Conservation (phyloP, 2,329 filamentous ascomycete species). For the Pochonia chlamydosporia region DNA sequence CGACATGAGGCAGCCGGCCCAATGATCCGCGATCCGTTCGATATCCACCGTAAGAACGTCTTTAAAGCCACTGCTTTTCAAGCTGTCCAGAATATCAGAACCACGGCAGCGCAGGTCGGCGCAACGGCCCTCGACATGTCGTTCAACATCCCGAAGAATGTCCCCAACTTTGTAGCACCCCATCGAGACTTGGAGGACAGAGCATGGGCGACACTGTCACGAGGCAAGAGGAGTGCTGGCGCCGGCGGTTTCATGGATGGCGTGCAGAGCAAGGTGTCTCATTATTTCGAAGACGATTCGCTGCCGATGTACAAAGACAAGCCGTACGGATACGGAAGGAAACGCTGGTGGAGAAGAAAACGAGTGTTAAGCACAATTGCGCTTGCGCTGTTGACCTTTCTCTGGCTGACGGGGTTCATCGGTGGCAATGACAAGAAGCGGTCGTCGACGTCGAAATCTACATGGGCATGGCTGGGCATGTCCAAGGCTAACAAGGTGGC, state of each 20-base stretch:
- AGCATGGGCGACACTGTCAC: constrained; percentile 51
- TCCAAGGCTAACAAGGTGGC: constrained; percentile 40
- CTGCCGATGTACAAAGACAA: constrained; percentile 99
- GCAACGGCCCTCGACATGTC: constrained; percentile 51
- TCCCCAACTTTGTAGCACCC: constrained; percentile 62
- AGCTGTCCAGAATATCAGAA: constrained; percentile 36
- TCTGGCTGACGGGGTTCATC: constrained; percentile 69
- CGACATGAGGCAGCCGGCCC: constrained; percentile 23
- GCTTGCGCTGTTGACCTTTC: constrained; percentile 48
- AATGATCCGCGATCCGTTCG: constrained; percentile 41
- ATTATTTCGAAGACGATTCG: constrained; percentile 52
- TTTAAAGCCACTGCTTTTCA: constrained; percentile 43
- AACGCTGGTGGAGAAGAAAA: constrained; percentile 59
- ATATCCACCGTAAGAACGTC: constrained; percentile 36
- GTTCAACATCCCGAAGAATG: constrained; percentile 62
- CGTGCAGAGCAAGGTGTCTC: constrained; percentile 57
- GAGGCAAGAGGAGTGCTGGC: constrained; percentile 25
- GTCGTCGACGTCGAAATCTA: constrained; percentile 26
- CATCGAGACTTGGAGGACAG: constrained; percentile 61
- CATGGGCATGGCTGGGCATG: constrained; percentile 53
- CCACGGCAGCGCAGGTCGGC: constrained; percentile 43
- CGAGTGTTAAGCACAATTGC: constrained; percentile 46
- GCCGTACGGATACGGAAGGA: constrained; percentile 66
- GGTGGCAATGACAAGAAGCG: constrained; percentile 24
- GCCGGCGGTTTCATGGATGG: constrained; percentile 39